Evolutionary conservation across 2,329 filamentous ascomycete genomes (phyloP), one percentile per base, ranked within the genome.

Genomic region (Emmonsiellopsis sp.): DNA sequence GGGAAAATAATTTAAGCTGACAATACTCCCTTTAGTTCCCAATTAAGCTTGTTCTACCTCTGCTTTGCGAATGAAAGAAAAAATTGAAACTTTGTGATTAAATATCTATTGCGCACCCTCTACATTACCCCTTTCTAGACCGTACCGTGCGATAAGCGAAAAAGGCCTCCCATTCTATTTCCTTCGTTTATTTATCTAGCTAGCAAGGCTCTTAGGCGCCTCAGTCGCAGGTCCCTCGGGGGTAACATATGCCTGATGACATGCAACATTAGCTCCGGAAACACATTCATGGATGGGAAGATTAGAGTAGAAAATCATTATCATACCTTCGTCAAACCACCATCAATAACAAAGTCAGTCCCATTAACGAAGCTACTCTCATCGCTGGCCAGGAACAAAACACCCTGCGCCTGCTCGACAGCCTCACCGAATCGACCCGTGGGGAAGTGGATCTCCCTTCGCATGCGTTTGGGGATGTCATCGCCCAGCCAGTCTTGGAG

Each of bases 401-500:
- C 90, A 6, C 88, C 90, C 58, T 94, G 86, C 0, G 90, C 90
- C 76, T 95, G 90, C 77, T 96, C 90, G 56, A 95, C 76, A n/a
- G 91, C 88, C 77, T 96, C 90, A 49, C 90, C 90, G 65, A 95
- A 95, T 10, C 91, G 82, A 42, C 90, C 90, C 7, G 80, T 82
- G 5, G 90, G 90, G 78, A 95, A 95, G 71, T 95, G 90, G 20
- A 95, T 79, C 76, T 95, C 89, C 54, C 90, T 86, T 46, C 91
- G 80, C 65, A 82, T 75, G 34, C 90, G 83, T 80, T 95, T 95
- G 57, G 81, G 81, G 67, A 82, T 68, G 73, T 95, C 90, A 63
- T 93, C 88, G 58, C 91, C 91, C 20, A 95, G 82, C 89, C 89
- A 95, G 72, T 95, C 88, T 75, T 95, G 90, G 52, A 95, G 78